Base-by-base conservation (phyloP, 2,329 filamentous ascomycete species). In the Paecilomyces sp. region DNA sequence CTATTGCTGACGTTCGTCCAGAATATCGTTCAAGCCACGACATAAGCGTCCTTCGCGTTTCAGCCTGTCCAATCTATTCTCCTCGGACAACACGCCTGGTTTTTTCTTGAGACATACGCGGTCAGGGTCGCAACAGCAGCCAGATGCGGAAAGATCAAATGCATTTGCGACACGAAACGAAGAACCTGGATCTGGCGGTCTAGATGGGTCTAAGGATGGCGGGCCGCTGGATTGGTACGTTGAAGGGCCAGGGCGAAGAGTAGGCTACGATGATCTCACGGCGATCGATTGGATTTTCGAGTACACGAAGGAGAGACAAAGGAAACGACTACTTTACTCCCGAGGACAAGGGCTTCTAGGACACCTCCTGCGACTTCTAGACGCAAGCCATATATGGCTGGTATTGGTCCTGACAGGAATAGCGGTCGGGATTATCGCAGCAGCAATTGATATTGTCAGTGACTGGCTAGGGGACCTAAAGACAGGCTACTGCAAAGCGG, bases 221-320 rank as follows among this genome's bases (percentile, higher is more conserved):
- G 72, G 65, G 1, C 68, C 74, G 30, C 64, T 77, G 18, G 93
- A 97, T 74, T 97, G 93, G 93, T 90, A 95, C 71, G 83, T 88
- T 55, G 93, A 97, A 74, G 92, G 91, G 0, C 92, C 91, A 0
- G 92, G 92, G 1, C 85, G 91, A 57, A 86, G 94, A 70, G 92
- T 97, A 41, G 93, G 90, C 58, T 99, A 99, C 77, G 93, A 97
- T 70, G 90, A 99, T 76, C 81, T 97, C 73, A 97, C 93, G 15
- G 93, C 94, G 60, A 99, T 99, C 73, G 94, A 99, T 79, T 99
- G 94, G 94, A 97, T 97, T 71, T 97, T 96, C 68, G 94, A 99
- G 75, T 96, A 97, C 71, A 94, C 90, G 57, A 97, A 97, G 74
- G 94, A 99, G 77, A 86, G 94, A 22, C 91, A 96, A 74, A 86